phyloP scores from a whole-genome alignment of 2,329 filamentous ascomycete species.

The Xylaria sp. region DNA sequence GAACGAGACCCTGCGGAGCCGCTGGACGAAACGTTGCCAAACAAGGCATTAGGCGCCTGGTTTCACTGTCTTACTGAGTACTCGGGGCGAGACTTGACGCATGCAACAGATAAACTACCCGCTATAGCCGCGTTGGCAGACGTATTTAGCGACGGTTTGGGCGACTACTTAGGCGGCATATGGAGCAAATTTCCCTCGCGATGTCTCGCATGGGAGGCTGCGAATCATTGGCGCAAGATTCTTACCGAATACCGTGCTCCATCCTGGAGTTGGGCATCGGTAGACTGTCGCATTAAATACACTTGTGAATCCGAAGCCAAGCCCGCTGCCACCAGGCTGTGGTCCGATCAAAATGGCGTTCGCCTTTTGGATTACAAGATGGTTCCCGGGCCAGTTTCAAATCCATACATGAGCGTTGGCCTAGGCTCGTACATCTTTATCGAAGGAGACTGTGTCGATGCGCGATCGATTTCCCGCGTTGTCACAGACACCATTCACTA shows the following conservation, averaged over 20 bases:
- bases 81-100: conserved; percentile 6
- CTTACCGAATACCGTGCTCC: neutral
- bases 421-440: neutral
- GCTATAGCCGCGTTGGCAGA: conserved; percentile 8
- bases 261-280: conserved; percentile 11
- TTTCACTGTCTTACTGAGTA: conserved; percentile 9
- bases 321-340: neutral
- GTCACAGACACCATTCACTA: conserved; percentile 1
- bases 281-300: conserved; percentile 2
- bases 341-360: neutral
- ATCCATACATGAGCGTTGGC: neutral
- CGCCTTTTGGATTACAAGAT: conserved; percentile 1
- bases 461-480: neutral
- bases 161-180: conserved; percentile 4
- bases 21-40: neutral
- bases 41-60: neutral
- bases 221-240: neutral
- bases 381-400: neutral
- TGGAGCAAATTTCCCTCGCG: conserved; percentile 3
- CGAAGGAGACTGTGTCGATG: neutral
- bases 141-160: neutral
- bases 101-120: conserved; percentile 2
- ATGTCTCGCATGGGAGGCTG: conserved; percentile 2
- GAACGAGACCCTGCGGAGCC: no score
- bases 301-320: neutral